Conservation (phyloP, 352 stramenopile genomes). For the Blastocystis sp. region DNA sequence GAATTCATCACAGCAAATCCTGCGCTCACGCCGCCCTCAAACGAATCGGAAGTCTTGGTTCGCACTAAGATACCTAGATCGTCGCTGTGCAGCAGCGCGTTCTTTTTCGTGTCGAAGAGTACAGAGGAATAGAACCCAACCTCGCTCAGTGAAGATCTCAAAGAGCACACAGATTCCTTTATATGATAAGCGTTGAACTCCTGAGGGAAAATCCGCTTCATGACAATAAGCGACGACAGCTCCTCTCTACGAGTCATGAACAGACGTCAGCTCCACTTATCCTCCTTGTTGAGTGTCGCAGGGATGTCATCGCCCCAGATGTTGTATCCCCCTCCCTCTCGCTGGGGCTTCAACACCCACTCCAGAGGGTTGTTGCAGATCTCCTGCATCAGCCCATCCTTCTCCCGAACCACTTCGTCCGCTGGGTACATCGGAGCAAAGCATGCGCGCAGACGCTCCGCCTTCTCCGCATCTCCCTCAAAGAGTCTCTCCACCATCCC, state of each 20-base stretch:
- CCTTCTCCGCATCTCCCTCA: slow-evolving; percentile 57
- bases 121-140: slow-evolving; percentile 65
- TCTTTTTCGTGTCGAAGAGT: slow-evolving; percentile 67
- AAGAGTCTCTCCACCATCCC: slow-evolving; percentile 81
- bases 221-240: slow-evolving; percentile 84
- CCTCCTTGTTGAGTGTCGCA: slow-evolving; percentile 70
- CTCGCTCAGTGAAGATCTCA: not conserved
- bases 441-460: slow-evolving; percentile 72
- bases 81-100: slow-evolving; percentile 80
- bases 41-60: slow-evolving; percentile 84
- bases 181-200: slow-evolving; percentile 68
- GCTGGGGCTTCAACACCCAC: slow-evolving; percentile 94
- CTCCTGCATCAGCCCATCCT: slow-evolving; percentile 67
- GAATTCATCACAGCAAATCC: slow-evolving; percentile 85
- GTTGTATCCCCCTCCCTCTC: slow-evolving; percentile 94
- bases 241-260: slow-evolving; percentile 64
- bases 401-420: slow-evolving; percentile 64
- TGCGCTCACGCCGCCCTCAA: slow-evolving; percentile 89
- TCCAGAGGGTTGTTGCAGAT: slow-evolving; percentile 68
- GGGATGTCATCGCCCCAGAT: slow-evolving; percentile 85
- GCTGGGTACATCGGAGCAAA: slow-evolving; percentile 87
- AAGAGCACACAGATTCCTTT: slow-evolving; percentile 27
- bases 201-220: slow-evolving; percentile 87
- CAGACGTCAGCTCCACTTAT: slow-evolving; percentile 65
- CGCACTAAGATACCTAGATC: slow-evolving; percentile 86